Base-by-base conservation (phyloP, 768 basidiomycete species). In the Mycena sanguinolenta region DNA sequence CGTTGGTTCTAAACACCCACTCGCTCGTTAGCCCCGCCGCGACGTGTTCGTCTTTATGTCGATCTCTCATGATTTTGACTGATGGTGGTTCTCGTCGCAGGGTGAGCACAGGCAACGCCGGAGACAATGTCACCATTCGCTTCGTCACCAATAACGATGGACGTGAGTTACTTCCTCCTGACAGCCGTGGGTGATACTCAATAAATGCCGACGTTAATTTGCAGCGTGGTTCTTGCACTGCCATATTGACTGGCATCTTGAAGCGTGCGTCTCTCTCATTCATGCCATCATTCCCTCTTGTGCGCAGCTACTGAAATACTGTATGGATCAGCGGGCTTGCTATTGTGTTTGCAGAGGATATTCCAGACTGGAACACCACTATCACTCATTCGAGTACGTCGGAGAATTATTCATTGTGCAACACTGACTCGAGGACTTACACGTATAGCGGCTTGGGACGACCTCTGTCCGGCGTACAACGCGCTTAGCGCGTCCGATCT, bases 131-230 rank as follows among this genome's bases (percentile, higher is more conserved):
- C 28, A 87, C 86, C 16, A 83, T 92, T 58, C 84, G 90, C 39
- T 91, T 89, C 80, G 75, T 77, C 25, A 88, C 91, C 1, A 89
- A 92, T 77, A 92, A 91, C 79, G 82, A 90, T 23, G 90, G 90
- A 19, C 86, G 87, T 27, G 89, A 89, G 85, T 79, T 59, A 58
- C 42, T 72, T 36, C 54, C 17, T 30, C 57, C 16, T 28, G 28
- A 23, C n/a, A 65, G 38, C 13, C 13, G 28, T 46, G 28, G 32
- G 42, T 65, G 34, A 50, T 52, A 39, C 27, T 58, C 32, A 49
- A 25, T n/a, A n/a, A n/a, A n/a, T 53, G 27, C 57, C 58, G 76
- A 81, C 49, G 64, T 81, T 52, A 79, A 79, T 68, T 81, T 80
- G 79, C 80, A 50, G 27, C 78, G 72, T 28, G 42, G 21, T 36